Evolutionary conservation across 2,329 filamentous ascomycete species (phyloP), one percentile per base, ranked within the genome.

Genomic region (Ophiostoma pallidulum): DNA sequence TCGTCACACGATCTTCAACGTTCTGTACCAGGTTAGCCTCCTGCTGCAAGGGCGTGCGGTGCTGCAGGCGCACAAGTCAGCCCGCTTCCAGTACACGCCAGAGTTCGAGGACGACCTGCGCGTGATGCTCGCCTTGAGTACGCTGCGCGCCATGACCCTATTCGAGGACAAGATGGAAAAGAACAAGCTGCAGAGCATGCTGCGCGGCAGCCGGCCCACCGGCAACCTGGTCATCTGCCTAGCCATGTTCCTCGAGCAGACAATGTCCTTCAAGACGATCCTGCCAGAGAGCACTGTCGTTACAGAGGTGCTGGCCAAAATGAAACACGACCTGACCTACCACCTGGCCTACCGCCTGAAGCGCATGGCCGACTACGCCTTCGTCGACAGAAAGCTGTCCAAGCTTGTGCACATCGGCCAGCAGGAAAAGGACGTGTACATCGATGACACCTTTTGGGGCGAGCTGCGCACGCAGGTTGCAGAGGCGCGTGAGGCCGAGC

Each of bases 81-180:
- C 28, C 4, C 18, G 13, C 2, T 28, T 40, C 10, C 12, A 20
- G 8, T 44, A 35, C n/a, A 28, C 37, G 3, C 24, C 37, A 0
- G 37, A 46, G 8, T n/a, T 39, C 10, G 45, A 52, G 19, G 19
- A 29, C 14, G n/a, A 45, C 1, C 12, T 47, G 8, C 20, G 19
- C 13, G n/a, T 50, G 4, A 14, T 50, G 20, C 45, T 22, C 8
- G 51, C 51, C 8, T 2, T 45, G 8, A 43, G 26, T 14, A 22
- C 45, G 1, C 7, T 3, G 8, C 44, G 45, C 13, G 47, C 42
- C 5, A 19, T 52, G 3, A 2, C 10, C 2, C 40, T 36, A 14
- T 16, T 52, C 16, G 32, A 45, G 13, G n/a, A 31, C 7, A 33
- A 41, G 8, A 18, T 50, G 32, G 45, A 52, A 4, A 52, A 52